Evolutionary conservation across 208 protist species (phyloP), one percentile per base, ranked within the genome.

Genomic region (Trypanosoma congolense): DNA sequence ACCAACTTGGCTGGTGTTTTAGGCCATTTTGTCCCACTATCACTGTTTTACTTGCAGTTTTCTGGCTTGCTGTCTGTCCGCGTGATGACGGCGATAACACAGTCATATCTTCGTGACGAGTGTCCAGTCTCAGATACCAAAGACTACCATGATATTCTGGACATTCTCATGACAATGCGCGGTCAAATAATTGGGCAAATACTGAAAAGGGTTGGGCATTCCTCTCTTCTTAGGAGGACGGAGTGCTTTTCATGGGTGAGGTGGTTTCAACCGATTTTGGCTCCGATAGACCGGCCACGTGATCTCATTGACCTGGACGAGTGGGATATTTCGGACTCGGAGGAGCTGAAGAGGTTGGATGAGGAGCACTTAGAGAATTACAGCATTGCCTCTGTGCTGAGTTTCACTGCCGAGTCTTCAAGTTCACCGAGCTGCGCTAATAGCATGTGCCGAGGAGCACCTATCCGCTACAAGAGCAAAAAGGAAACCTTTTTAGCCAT

Each of bases 1-100:
- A 72, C 61, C 55, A 91, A 90, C 65, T 62, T 93, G 10, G 75
- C 68, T 49, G 75, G 73, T 33, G 78, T 93, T 40, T 77, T 93
- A 26, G 87, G 87, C 59, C 76, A 88, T 69, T 49, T 74, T 21
- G 73, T 87, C 21, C 87, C 87, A 33, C 56, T 83, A 26, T 84
- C 70, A 14, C 73, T 93, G 36, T 91, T 87, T 70, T 93, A 84
- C 67, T 86, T 90, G 56, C 83, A 89, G 74, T 88, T 80, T 60
- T 50, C 61, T 18, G 87, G 87, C 18, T 54, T 91, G 26, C 77
- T 93, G 19, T 87, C 82, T 2, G 83, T 90, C 14, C 69, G 75
- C 65, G 71, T 91, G 56, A 91, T 89, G 83, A 90, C 80, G 16
- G 78, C 80, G 16, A 66, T 90, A 29, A 87, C 87, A 19, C 87